Percentiles rank a stretch among this genome's conserved stretches.
Evolutionary conservation across 257 asterid species (phyloP).

Genomic region (Solanum ahanhuiri): DNA sequence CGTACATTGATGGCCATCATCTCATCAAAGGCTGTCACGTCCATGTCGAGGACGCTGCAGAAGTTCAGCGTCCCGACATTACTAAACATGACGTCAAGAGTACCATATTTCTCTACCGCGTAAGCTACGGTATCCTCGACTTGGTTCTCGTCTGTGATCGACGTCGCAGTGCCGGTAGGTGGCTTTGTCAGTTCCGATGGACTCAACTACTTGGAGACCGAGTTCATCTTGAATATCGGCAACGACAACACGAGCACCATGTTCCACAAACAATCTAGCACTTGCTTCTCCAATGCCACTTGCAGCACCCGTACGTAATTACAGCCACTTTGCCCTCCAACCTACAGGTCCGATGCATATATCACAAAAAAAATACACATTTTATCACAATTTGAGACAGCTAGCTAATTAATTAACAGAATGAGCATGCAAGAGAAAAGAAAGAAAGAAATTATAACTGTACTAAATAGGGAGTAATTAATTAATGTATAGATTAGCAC

Average conservation of each 20-base stretch:
- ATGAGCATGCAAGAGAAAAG: too few species aligned
- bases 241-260: background rate
- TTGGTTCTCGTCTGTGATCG: background rate
- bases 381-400: too few species aligned
- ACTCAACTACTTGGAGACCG: background rate
- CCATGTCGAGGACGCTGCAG: background rate
- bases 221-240: slow-evolving; percentile 1
- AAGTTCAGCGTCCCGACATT: background rate
- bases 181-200: background rate
- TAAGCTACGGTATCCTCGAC: background rate
- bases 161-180: background rate
- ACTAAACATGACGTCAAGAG: background rate
- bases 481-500: too few species aligned
- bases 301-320: background rate
- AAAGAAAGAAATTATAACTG: too few species aligned
- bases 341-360: background rate
- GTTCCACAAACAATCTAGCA: background rate
- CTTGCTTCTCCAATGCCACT: slow-evolving; percentile 7
- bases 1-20: background rate
- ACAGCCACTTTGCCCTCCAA: background rate
- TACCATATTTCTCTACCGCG: background rate
- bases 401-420: too few species aligned
- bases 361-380: background rate
- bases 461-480: too few species aligned
- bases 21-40: background rate